phyloP scores from a whole-genome alignment of 179 eudicot species.

The Spergularia azorica region DNA sequence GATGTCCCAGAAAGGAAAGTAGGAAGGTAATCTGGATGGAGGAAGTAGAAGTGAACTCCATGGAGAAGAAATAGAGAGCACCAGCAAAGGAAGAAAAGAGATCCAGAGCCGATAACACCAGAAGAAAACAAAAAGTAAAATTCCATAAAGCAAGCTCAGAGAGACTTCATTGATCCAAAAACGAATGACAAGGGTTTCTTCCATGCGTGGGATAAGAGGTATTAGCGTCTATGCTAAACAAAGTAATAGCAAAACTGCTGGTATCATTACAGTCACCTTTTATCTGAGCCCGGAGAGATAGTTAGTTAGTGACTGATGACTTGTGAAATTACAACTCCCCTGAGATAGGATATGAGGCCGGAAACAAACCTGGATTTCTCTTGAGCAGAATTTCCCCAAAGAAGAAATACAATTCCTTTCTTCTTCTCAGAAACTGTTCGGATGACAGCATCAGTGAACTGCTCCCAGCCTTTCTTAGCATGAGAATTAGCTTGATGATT shows the following conservation, averaged over 20 bases:
- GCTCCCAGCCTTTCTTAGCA: conserved; percentile 98
- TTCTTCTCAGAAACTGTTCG: conserved; percentile 70
- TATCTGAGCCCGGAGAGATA: not conserved
- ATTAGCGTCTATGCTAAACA: not conserved
- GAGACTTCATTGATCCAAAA: too few relatives aligned
- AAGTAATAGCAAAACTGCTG: conserved; percentile 10
- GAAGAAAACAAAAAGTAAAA: too few relatives aligned
- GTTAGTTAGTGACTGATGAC: not conserved
- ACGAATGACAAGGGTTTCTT: not conserved
- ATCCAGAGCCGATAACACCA: too few relatives aligned
- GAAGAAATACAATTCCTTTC: conserved; percentile 77
- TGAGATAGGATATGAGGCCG: not conserved
- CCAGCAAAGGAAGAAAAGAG: too few relatives aligned
- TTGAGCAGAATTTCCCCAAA: conserved; percentile 98
- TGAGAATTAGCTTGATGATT: conserved; percentile 91
- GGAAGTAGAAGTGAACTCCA: too few relatives aligned
- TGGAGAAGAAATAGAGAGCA: too few relatives aligned
- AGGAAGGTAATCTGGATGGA: too few relatives aligned
- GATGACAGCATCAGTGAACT: conserved; percentile 89
- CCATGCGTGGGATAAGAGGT: not conserved
- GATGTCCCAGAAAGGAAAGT: too few relatives aligned
- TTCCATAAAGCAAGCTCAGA: too few relatives aligned
- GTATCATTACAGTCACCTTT: too few relatives aligned
- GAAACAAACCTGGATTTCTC: conserved; percentile 64
- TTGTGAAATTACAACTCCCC: not conserved